Conservation (phyloP, 352 stramenopile genomes). For the Elongisporangium undulatum region DNA sequence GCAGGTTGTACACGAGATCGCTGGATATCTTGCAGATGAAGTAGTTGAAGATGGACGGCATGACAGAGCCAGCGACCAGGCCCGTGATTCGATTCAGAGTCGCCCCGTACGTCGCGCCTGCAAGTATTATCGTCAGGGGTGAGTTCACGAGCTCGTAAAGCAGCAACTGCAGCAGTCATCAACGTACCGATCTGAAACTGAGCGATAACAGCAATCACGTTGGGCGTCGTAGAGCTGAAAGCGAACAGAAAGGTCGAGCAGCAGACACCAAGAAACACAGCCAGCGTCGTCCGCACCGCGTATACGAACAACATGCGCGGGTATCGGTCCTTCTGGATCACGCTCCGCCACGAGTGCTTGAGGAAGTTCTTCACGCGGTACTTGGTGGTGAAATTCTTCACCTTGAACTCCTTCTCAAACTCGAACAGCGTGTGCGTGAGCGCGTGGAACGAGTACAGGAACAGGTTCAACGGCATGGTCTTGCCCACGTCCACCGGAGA, state of each 20-base stretch:
- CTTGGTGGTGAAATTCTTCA: slow-evolving; percentile 56
- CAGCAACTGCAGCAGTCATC: background rate
- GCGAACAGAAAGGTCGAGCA: slow-evolving; percentile 69
- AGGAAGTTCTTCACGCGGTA: slow-evolving; percentile 54
- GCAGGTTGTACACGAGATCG: slow-evolving; percentile 36
- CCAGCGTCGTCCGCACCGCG: slow-evolving; percentile 57
- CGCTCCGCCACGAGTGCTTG: slow-evolving; percentile 28
- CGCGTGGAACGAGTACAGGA: slow-evolving; percentile 76
- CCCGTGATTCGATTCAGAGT: slow-evolving; percentile 63
- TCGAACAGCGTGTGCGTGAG: slow-evolving; percentile 57
- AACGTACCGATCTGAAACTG: slow-evolving; percentile 47
- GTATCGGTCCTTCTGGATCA: slow-evolving; percentile 42
- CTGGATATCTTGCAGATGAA: slow-evolving; percentile 56
- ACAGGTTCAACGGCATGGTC: slow-evolving; percentile 74
- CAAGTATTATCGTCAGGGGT: background rate
- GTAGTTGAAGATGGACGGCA: slow-evolving; percentile 69
- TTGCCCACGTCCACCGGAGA: slow-evolving; percentile 46
- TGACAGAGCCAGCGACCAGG: slow-evolving; percentile 60
- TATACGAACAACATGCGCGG: slow-evolving; percentile 41
- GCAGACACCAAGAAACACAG: slow-evolving; percentile 49
- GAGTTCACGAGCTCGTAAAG: background rate
- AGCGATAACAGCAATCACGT: slow-evolving; percentile 66
- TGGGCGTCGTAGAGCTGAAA: slow-evolving; percentile 61
- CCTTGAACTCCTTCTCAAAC: slow-evolving; percentile 65
- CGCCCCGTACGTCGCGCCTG: slow-evolving; percentile 59